phyloP scores from a whole-genome alignment of 768 basidiomycete species.

The Paxillus rubicundulus region DNA sequence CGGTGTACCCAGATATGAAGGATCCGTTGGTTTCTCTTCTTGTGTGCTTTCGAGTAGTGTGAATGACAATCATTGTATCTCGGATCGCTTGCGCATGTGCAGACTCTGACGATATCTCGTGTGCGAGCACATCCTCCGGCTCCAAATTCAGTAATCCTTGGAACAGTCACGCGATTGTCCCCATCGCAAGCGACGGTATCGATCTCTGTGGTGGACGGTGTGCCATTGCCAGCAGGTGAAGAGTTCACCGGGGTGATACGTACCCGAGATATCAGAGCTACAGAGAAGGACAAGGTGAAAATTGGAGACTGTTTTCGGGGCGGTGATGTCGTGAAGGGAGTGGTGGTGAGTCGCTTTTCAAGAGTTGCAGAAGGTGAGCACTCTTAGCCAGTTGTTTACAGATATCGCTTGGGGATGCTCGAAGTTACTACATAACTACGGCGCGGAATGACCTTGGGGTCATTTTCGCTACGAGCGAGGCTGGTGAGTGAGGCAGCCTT shows the following conservation, averaged over 20 bases:
- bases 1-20: conserved; percentile 58
- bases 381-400: conserved; percentile 29
- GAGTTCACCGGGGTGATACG: conserved; percentile 90
- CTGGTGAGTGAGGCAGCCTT: conserved; percentile 47
- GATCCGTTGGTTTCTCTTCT: conserved; percentile 57
- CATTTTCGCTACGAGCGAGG: conserved; percentile 86
- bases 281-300: conserved; percentile 87
- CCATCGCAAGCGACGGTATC: conserved; percentile 81
- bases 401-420: conserved; percentile 91
- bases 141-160: conserved; percentile 75
- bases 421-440: conserved; percentile 90
- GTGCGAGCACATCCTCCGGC: conserved; percentile 71
- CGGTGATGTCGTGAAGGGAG: conserved; percentile 84
- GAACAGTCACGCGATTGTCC: conserved; percentile 77
- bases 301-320: conserved; percentile 90
- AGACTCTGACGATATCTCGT: conserved; percentile 65
- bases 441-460: conserved; percentile 89
- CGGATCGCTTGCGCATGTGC: conserved; percentile 5
- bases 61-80: conserved; percentile 12
- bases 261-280: conserved; percentile 83
- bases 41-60: conserved; percentile 13
- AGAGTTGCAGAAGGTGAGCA: background rate
- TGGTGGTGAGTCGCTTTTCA: conserved; percentile 65
- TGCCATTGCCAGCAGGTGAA: conserved; percentile 77
- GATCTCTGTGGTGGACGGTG: conserved; percentile 84